Base-by-base conservation (phyloP, 345 rosid species). In the Camelina neglecta region DNA sequence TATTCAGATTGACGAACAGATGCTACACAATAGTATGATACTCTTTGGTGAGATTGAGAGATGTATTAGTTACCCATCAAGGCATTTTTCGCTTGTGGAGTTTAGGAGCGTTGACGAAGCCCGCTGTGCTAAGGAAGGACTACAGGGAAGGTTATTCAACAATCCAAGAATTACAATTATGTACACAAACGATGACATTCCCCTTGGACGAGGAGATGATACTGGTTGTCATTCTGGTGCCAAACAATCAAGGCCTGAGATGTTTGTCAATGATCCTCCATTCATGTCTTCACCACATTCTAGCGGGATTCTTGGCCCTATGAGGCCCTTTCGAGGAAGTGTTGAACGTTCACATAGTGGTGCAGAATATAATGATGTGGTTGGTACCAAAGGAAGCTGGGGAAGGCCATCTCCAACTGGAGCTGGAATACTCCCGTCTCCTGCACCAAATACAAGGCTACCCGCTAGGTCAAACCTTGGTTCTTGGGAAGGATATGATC, bases 31-130 rank as follows among this genome's bases (percentile, higher is more conserved):
- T 84, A 89, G 90, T 16, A 88, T 95, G 97, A 95, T 95, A 78
- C 86, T 95, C 53, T 95, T 90, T 81, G 99, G 99, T 35, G 99
- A 95, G 87, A 95, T 95, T 80, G 98, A 92, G 86, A 87, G 86
- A 72, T 18, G 47, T 36, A 60, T 18, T 18, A 88, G 97, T 70
- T 92, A 87, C 68, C 97, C 93, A 35, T 78, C 90, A 49, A 90
- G 90, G 76, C 76, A 95, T 78, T 95, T 83, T 78, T 86, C 97
- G 38, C 90, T 92, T 79, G 97, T 92, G 76, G 93, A 90, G 81
- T 95, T 95, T 79, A 85, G 99, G 72, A 95, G 97, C 65, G 83
- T 87, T 24, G 97, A 90, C 67, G 99, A 95, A 86, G 99, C 99
- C 64, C 87, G 93, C 41, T 83, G 98, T 74, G 93, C 96, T 16